Conservation (phyloP, 1,139 yeast genomes). For the Magnusiomyces tetraspermus region DNA sequence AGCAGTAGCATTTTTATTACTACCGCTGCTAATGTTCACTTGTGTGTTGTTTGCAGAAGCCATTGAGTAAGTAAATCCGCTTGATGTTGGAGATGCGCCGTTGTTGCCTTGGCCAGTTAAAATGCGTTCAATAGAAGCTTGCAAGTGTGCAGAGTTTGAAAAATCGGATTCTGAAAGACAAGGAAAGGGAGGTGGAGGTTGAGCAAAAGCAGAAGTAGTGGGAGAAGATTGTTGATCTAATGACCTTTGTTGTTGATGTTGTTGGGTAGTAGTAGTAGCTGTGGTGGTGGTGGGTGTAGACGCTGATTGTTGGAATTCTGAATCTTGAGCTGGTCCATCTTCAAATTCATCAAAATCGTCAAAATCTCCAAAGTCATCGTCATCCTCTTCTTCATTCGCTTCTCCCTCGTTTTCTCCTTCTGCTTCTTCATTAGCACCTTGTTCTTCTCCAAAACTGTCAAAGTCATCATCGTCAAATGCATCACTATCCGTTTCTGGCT, state of each 20-base stretch:
- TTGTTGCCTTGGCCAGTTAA: slow-evolving; percentile 7
- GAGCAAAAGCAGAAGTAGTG: too few species aligned
- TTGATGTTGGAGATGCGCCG: neutral
- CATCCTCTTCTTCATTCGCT: too few species aligned
- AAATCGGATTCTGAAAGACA: slow-evolving; percentile 20
- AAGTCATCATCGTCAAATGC: neutral
- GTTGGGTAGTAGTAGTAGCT: too few species aligned
- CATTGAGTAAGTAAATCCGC: slow-evolving; percentile 1
- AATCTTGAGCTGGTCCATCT: slow-evolving; percentile 5
- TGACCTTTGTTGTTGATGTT: too few species aligned
- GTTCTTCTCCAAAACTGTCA: neutral
- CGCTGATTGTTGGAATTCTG: neutral
- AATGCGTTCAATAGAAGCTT: slow-evolving; percentile 19
- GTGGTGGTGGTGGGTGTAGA: slow-evolving; percentile 5
- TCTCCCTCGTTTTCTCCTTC: too few species aligned
- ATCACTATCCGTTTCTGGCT: neutral
- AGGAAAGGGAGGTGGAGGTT: slow-evolving; percentile 6
- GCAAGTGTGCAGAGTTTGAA: slow-evolving; percentile 21
- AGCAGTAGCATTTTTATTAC: too few species aligned
- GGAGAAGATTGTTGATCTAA: too few species aligned
- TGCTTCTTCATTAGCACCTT: slow-evolving; percentile 24
- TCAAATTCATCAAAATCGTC: slow-evolving; percentile 22
- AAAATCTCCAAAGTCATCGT: slow-evolving; percentile 22
- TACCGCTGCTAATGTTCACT: neutral
- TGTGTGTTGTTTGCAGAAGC: neutral